These are phyloP conservation scores for Colletotrichum orbiculare DNA, from an alignment of 2,329 filamentous ascomycete genomes.

Conservation along the genomic window DNA sequence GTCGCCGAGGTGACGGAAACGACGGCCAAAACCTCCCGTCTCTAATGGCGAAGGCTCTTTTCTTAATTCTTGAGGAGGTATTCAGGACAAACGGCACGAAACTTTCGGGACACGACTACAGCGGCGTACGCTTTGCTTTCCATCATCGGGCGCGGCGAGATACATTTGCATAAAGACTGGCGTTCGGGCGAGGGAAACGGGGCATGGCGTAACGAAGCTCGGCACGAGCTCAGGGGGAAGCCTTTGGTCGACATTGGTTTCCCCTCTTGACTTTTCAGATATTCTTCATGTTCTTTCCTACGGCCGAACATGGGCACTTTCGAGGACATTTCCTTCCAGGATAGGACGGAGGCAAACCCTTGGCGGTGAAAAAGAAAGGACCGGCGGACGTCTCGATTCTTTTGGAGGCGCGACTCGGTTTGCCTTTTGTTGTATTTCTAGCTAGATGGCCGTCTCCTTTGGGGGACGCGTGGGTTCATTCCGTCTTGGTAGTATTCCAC, in stretches of 20 bases:
- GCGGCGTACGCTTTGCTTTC: constrained; percentile 17
- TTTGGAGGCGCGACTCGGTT: constrained; percentile 1
- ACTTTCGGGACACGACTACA: not conserved
- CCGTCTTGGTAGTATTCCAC: constrained; percentile 3
- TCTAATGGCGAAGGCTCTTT: not conserved
- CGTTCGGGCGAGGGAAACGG: constrained; percentile 8
- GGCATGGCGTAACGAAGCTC: too few species aligned
- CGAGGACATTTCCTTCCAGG: not conserved
- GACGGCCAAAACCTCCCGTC: not conserved
- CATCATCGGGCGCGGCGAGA: constrained; percentile 20
- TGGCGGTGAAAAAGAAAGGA: constrained; percentile 8
- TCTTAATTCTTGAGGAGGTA: not conserved
- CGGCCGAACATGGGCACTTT: too few species aligned
- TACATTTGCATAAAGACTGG: constrained; percentile 33
- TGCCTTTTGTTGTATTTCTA: constrained; percentile 31
- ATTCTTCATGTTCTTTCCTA: not conserved
- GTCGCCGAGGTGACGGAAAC: constrained; percentile 20
- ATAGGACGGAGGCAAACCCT: too few species aligned
- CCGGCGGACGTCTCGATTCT: not conserved
- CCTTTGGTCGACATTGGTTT: constrained; percentile 6
- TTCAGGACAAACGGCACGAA: constrained; percentile 9
- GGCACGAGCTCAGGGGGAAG: too few species aligned
- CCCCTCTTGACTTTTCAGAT: not conserved
- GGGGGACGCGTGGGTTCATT: constrained; percentile 17
- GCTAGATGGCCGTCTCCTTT: constrained; percentile 22